These are phyloP conservation scores for Dactylellina drechsleri DNA, from an alignment of 2,329 filamentous ascomycete species.

Conservation along the genomic window DNA sequence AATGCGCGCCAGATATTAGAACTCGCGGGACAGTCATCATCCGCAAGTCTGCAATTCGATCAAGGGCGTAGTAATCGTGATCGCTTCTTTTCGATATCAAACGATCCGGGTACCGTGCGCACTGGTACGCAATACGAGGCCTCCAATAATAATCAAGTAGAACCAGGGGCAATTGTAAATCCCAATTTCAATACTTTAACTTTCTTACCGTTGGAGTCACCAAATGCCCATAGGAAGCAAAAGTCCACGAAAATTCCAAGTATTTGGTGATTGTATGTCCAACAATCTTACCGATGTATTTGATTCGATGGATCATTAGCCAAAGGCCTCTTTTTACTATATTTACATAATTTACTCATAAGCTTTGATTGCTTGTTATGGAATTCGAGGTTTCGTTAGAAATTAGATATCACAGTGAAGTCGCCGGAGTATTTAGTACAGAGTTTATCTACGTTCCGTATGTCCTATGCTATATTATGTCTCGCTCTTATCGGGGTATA, in stretches of 20 bases:
- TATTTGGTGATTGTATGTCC: background rate
- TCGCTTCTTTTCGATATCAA: slow-evolving; percentile 8
- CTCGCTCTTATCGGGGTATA: no score
- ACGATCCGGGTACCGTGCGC: no score
- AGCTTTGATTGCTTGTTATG: background rate
- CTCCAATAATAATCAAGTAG: no score
- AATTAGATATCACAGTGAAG: no score
- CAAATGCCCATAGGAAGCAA: background rate
- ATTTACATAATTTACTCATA: background rate
- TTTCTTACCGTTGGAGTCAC: background rate
- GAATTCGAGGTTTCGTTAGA: background rate
- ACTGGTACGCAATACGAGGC: no score
- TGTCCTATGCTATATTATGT: no score
- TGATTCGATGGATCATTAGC: background rate
- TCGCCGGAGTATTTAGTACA: no score
- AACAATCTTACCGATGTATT: no score
- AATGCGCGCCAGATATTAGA: no score
- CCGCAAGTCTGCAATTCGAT: slow-evolving; percentile 4
- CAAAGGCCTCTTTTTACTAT: background rate
- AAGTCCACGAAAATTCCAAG: background rate
- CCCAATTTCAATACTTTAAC: slow-evolving; percentile 3
- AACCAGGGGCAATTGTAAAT: background rate
- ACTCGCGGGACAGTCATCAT: background rate
- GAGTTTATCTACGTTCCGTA: no score
- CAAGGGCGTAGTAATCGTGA: background rate